A percentile compares a stretch with the other conserved stretches of the same genome.
Conservation (phyloP, 306 rosid species). For the Hippophae gyantsensis region DNA sequence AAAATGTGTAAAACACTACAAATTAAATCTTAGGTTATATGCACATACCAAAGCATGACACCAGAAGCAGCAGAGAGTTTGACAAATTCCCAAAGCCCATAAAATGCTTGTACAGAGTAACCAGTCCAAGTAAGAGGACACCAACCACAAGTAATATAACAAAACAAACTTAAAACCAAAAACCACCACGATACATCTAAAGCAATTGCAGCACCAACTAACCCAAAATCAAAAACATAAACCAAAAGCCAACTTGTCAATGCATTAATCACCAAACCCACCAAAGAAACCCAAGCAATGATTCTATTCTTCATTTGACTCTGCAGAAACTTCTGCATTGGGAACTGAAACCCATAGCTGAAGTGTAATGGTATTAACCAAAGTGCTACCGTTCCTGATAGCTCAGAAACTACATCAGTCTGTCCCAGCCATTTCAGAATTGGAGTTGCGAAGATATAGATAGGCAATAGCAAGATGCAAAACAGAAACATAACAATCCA, state of each 20-base stretch:
- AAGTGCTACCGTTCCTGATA: constrained; percentile 39
- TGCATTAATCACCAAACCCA: constrained; percentile 31
- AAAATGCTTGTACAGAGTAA: constrained; percentile 48
- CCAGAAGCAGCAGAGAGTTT: constrained; percentile 64
- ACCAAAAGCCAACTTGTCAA: constrained; percentile 38
- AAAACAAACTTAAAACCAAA: constrained; percentile 38
- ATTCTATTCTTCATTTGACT: constrained; percentile 44
- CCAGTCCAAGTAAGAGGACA: constrained; percentile 71
- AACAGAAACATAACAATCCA: constrained; percentile 52
- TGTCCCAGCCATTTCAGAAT: constrained; percentile 46
- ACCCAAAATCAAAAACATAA: constrained; percentile 38
- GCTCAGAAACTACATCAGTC: constrained; percentile 54
- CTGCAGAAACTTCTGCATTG: constrained; percentile 60
- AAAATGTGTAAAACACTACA: no score
- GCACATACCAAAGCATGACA: constrained; percentile 53
- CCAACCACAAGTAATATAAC: constrained; percentile 36
- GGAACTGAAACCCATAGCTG: constrained; percentile 73
- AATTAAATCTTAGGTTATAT: neutral
- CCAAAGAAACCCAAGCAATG: constrained; percentile 48
- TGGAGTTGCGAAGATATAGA: constrained; percentile 47
- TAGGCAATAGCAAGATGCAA: constrained; percentile 38
- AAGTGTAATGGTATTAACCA: constrained; percentile 75
- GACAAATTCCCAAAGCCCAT: constrained; percentile 59
- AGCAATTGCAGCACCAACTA: constrained; percentile 57
- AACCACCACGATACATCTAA: constrained; percentile 66